phyloP scores from a whole-genome alignment of 257 asterid species.

The Coffea eugenioides region DNA sequence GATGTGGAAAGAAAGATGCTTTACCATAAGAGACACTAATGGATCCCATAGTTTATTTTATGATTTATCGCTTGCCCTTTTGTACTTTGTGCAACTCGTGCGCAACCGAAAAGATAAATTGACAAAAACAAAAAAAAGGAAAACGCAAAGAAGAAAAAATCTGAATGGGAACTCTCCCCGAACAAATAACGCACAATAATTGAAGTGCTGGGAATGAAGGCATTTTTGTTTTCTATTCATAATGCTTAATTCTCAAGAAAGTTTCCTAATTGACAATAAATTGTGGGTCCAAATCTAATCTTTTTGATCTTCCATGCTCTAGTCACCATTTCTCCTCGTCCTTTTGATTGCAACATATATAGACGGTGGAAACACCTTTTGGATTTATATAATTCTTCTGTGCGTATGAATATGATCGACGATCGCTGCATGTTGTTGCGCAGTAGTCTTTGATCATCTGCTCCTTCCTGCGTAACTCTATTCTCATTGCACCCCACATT shows the following conservation, averaged over 20 bases:
- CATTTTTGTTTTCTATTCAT: neutral
- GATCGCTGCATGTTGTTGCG: neutral
- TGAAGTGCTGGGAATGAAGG: neutral
- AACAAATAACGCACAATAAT: neutral
- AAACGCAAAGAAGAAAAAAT: neutral
- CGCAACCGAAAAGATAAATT: neutral
- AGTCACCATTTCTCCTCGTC: slow-evolving; percentile 11
- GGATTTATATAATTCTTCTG: neutral
- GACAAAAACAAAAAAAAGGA: neutral
- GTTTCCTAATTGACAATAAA: neutral
- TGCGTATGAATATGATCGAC: slow-evolving; percentile 3
- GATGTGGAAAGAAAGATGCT: neutral
- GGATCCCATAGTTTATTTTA: too few species aligned
- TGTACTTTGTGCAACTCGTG: neutral
- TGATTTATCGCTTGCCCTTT: neutral
- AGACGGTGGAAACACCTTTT: neutral
- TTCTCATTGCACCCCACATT: slow-evolving; percentile 4
- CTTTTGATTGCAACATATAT: slow-evolving; percentile 2
- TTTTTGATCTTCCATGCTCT: slow-evolving; percentile 13
- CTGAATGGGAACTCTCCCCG: neutral
- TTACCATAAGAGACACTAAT: neutral
- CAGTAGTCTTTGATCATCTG: slow-evolving; percentile 10
- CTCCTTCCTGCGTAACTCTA: neutral
- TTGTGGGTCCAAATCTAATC: slow-evolving; percentile 12
- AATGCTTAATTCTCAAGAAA: neutral